Evolutionary conservation across 2,329 filamentous ascomycete genomes (phyloP), one percentile per base, ranked within the genome.

Genomic region (Colletotrichum musae): DNA sequence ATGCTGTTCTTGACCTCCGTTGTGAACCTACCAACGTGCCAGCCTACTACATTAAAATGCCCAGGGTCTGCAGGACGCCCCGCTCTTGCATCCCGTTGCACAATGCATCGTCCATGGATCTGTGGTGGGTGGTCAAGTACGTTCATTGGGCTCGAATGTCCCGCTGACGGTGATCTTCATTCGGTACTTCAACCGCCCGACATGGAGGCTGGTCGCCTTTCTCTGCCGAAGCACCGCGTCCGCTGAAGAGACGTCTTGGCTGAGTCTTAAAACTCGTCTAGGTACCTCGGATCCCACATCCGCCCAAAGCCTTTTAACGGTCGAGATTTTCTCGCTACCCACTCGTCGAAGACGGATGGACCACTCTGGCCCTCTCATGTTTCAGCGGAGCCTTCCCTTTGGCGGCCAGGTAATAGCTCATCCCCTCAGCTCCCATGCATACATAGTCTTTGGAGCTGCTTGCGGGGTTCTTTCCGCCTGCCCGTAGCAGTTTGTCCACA

Each of bases 91-190:
- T 48, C 13, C 10, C 36, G n/a, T n/a, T 16, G 47, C 48, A 15
- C 43, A n/a, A 32, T 48, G 43, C 28, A n/a, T 18, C 32, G 32
- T 36, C 57, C 21, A 13, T 47, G 18, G 32, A 36, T 36, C 32
- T 9, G 32, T 36, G 9, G 32, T 36, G 32, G 32, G 32, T 10
- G 32, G 32, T 36, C 10, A 36, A 36, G 32, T 36, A 32, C 2
- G 16, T 4, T n/a, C 32, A 50, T 45, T 52, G 64, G 45, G 21
- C 5, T 28, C 10, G 9, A n/a, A 26, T 16, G 28, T 12, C 26
- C 28, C 26, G 48, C 32, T 28, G 16, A 36, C 24, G 52, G 43
- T 64, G 59, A 63, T 64, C 60, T 39, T 68, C 39, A 32, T 47
- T 68, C 26, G 26, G 36, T 39, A 48, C 6, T 52, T 58, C 47